A percentile compares a stretch with the other conserved stretches of the same genome.
phyloP scores from a whole-genome alignment of 768 basidiomycete species.

The Pleurotus djamor region DNA sequence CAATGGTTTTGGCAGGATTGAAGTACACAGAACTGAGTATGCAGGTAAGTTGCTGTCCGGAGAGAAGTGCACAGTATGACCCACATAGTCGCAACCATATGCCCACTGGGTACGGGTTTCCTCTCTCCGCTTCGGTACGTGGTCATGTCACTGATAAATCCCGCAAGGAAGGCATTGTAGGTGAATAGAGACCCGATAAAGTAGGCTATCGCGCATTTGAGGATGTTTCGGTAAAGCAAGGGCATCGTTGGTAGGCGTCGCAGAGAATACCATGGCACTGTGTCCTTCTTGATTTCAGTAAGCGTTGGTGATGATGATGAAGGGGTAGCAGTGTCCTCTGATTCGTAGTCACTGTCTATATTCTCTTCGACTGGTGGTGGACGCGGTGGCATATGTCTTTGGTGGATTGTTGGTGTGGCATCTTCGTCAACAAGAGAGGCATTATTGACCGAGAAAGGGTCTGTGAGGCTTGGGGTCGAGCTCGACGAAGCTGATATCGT shows the following conservation, averaged over 20 bases:
- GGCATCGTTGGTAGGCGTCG: conserved; percentile 36
- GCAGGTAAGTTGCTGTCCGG: background rate
- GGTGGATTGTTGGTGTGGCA: background rate
- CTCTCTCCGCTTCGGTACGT: conserved; percentile 46
- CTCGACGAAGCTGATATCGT: background rate
- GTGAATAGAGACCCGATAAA: conserved; percentile 91
- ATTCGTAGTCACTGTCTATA: conserved; percentile 12
- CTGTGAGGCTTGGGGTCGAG: background rate
- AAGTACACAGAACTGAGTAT: conserved; percentile 72
- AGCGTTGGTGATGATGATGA: background rate
- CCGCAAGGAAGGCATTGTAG: conserved; percentile 74
- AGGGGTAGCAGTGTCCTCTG: conserved; percentile 9
- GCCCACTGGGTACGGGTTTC: conserved; percentile 74
- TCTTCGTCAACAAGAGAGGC: background rate
- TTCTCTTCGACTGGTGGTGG: conserved; percentile 10
- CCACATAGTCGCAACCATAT: conserved; percentile 93
- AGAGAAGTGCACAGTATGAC: conserved; percentile 20
- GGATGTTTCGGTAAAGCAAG: conserved; percentile 62
- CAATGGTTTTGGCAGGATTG: conserved; percentile 91
- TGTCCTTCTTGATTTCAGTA: background rate
- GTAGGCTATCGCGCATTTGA: conserved; percentile 93
- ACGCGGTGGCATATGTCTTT: conserved; percentile 2
- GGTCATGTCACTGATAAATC: conserved; percentile 60
- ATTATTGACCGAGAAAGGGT: background rate
- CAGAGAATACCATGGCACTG: conserved; percentile 8